Evolutionary conservation across 1,284 basidiomycete genomes (phyloP), one percentile per base, ranked within the genome.

Genomic region (Cryptococcus sp.): DNA sequence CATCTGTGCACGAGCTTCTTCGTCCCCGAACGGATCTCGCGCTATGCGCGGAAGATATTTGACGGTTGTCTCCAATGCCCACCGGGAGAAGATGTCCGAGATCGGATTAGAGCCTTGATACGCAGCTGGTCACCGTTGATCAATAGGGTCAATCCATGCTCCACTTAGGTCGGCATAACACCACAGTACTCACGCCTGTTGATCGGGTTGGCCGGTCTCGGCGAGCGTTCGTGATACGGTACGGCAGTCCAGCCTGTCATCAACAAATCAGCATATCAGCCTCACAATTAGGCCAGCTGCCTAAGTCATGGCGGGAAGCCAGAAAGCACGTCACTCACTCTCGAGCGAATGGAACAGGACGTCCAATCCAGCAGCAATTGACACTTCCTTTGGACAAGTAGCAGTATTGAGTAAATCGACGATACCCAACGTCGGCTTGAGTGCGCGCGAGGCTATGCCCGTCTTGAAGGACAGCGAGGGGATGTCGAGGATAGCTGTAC

Each of bases 51-150:
- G 95, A 22, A 98, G 84, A 73, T 93, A 89, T 76, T 93, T 87
- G 61, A 97, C 88, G 0, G 93, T 92, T 34, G 93, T 90, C 73
- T 88, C 85, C 58, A 98, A 81, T 4, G 95, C 94, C 94, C 94
- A 98, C 63, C 89, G 82, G 6, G 92, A 93, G 80, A 98, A 98
- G 54, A 98, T 91, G 74, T 98, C 94, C 5, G 92, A 89, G 43
- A 96, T 91, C 5, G 94, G 94, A 78, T 98, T 98, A 66, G 90
- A 89, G 49, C 94, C 94, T 79, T 98, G 94, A 73, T 97, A 98
- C 8, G 94, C 91, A 46, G 74, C 67, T 69, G 50, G 8, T 34
- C 29, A 10, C 29, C 8, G 26, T 7, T 34, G 29, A 10, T 10
- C 29, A 34, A 34, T 13, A 34, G 29, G 29, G 29, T 34, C 29